These are phyloP conservation scores for Colletotrichum agaves DNA, from an alignment of 2,329 filamentous ascomycete genomes.

Conservation along the genomic window DNA sequence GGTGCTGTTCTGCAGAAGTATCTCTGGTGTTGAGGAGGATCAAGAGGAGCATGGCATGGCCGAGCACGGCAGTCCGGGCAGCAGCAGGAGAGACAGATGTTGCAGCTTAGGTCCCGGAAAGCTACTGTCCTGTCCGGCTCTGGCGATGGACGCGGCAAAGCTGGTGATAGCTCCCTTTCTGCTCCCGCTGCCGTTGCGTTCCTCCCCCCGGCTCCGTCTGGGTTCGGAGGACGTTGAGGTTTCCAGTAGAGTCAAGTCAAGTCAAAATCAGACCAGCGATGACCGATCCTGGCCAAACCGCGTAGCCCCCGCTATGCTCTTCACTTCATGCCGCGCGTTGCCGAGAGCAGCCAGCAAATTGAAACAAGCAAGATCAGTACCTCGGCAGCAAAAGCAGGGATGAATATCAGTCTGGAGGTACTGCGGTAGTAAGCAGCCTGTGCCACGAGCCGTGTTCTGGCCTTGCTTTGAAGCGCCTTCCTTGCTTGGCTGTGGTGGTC, in stretches of 20 bases:
- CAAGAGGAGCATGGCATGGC: neutral
- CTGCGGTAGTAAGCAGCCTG: neutral
- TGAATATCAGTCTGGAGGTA: neutral
- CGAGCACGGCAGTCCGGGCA: conserved; percentile 5
- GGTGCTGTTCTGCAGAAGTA: neutral
- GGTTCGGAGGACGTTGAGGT: conserved; percentile 33
- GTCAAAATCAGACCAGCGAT: conserved; percentile 20
- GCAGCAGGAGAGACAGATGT: conserved; percentile 2
- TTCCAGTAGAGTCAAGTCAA: conserved; percentile 25
- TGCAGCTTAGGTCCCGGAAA: neutral
- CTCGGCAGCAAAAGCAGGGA: neutral
- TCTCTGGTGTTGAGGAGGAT: neutral
- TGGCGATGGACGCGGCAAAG: neutral
- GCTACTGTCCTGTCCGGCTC: neutral
- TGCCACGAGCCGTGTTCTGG: neutral
- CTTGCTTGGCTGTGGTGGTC: neutral
- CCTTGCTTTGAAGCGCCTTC: neutral
- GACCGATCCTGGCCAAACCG: conserved; percentile 16
- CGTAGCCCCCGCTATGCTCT: conserved; percentile 6
- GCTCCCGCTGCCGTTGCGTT: conserved; percentile 28
- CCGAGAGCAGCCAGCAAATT: conserved; percentile 25
- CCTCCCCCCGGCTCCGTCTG: conserved; percentile 6
- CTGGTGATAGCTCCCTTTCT: neutral
- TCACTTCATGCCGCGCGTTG: neutral
- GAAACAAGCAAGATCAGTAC: conserved; percentile 26